These are phyloP conservation scores for Septoria petroselini DNA, from an alignment of 2,329 filamentous ascomycete genomes.

Conservation along the genomic window DNA sequence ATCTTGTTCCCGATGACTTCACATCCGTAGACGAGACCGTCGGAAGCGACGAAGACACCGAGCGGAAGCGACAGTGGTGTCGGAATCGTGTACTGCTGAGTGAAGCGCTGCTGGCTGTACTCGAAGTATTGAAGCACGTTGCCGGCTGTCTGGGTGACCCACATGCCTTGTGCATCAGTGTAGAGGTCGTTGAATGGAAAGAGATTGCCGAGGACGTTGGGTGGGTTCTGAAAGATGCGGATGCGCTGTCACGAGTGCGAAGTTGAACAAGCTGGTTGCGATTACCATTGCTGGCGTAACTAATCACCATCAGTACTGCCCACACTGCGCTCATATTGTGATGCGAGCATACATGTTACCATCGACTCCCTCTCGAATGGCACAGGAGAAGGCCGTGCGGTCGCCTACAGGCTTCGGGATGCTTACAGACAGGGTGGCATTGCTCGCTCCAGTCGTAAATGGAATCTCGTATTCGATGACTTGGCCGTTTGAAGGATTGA, in stretches of 20 bases:
- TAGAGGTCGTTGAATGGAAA: constrained; percentile 27
- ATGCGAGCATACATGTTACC: constrained; percentile 24
- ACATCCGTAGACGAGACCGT: constrained; percentile 21
- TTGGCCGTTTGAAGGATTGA: constrained; percentile 16
- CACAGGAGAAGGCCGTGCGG: constrained; percentile 17
- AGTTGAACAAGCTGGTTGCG: constrained; percentile 27
- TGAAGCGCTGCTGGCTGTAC: constrained; percentile 21
- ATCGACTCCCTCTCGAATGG: constrained; percentile 22
- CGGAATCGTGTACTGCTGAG: constrained; percentile 16
- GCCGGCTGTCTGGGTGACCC: constrained; percentile 24
- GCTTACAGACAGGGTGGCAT: constrained; percentile 1
- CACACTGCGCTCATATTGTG: fast-evolving
- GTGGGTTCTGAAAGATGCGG: constrained; percentile 22
- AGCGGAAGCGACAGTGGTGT: constrained; percentile 20
- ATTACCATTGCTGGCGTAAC: constrained; percentile 21
- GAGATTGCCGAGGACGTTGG: constrained; percentile 23
- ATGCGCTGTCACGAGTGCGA: constrained; percentile 12
- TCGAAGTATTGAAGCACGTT: constrained; percentile 22
- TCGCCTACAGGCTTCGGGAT: constrained; percentile 11
- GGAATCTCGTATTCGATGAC: constrained; percentile 21
- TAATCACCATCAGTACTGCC: background rate
- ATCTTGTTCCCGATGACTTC: constrained; percentile 24
- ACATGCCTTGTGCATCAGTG: constrained; percentile 23
- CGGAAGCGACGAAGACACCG: constrained; percentile 21
- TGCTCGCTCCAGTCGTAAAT: constrained; percentile 13